Base-by-base conservation (phyloP, 2,329 filamentous ascomycete species). In the Fonsecaea nubica region DNA sequence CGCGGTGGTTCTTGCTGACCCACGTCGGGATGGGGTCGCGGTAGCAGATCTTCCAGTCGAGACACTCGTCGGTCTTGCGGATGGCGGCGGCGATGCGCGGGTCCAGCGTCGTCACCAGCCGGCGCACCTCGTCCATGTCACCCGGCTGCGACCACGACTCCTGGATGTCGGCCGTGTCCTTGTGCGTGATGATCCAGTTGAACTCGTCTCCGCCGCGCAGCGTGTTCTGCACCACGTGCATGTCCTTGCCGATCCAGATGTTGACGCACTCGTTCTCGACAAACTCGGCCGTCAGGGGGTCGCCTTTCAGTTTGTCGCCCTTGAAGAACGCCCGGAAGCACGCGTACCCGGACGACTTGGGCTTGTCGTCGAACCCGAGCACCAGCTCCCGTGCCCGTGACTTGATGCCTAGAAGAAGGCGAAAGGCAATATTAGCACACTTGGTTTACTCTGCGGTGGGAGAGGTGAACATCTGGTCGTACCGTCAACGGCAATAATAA, bases 101-200 rank as follows among this genome's bases (percentile, higher is more conserved):
- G 74, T 86, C 80, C 83, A 84, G 86, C 35, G 80, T 82, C 55
- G 84, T 78, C 8, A 86, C 74, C 0, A 84, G 78, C 62, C 82
- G 77, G 63, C 80, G 78, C 0, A 86, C 85, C 48, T 86, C 84
- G 50, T 82, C 79, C 0, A 86, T 76, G 54, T 83, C 82, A 2
- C 82, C 83, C 0, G 84, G 83, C 66, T 85, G 84, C 2, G 80
- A 83, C 83, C 83, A 86, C 0, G 83, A 84, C 75, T 87, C 85
- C 63, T 84, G 79, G 65, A 86, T 85, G 70, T 86, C 69, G 52
- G 69, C 70, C 21, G 64, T 58, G 66, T 81, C 80, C 71, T 78
- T 81, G 74, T 86, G 85, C 35, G 85, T 86, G 60, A 83, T 82
- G n/a, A 85, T 84, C 84, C 84, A 86, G 62, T 69, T 71, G 58